Base-by-base conservation (phyloP, 257 asterid genomes). In the Nicotiana undulata region DNA sequence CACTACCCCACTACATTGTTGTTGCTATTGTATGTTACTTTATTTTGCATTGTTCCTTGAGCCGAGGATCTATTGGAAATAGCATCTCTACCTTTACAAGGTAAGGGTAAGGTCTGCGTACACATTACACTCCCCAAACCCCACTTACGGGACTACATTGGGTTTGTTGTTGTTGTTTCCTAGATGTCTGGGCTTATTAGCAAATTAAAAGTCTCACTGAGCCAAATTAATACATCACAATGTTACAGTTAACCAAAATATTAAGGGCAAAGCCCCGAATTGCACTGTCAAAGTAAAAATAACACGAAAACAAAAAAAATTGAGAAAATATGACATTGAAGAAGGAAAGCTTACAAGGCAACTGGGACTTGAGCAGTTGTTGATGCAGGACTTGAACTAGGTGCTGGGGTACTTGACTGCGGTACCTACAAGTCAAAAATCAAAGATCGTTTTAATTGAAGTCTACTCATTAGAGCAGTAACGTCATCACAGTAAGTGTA, bases 391-490 rank as follows among this genome's bases (percentile, higher is more conserved):
- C 86, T 75, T 76, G 93, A 66, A 63, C 86, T 60, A 59, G 89
- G 91, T 24, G 86, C 70, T 17, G 86, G 22, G 1, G 85, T 49
- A 84, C 90, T 93, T 66, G 93, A 59, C 81, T 87, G 91, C 49
- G 91, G 87, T 76, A 85, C 93, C 97, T 88, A 75, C 75, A 82
- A 81, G 61, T 49, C 63, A 34, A 49, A 74, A 63, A 74, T 74
- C 79, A 74, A 49, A 26, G 51, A 72, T 3, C 17, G 51, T 8
- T 44, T 46, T 24, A 74, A 24, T 8, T 49, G 44, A 74, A 74
- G 40, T 16, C 16, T 46, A 26, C 63, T 16, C 12, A 13, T 26
- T 49, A 49, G 44, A 74, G 44, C 5, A 49, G 17, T 11, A 74
- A 26, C 17, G 28, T 1, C 79, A 74, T 72, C 49, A 46, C 17